Conservation (phyloP, 2,329 filamentous ascomycete species). For the Exophiala spinifera region DNA sequence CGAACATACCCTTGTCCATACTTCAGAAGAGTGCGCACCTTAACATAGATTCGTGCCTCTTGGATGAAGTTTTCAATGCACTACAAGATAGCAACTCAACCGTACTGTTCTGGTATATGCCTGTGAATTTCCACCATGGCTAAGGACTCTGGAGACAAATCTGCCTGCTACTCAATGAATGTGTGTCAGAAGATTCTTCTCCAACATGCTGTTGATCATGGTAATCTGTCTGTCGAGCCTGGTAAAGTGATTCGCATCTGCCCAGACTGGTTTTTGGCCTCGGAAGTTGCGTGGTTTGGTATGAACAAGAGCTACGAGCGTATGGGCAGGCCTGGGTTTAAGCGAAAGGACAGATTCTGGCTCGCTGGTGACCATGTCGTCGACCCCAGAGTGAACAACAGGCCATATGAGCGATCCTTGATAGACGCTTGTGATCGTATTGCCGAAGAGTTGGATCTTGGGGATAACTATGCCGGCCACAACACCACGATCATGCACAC, state of each 20-base stretch:
- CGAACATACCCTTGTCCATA: no score
- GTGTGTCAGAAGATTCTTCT: conserved; percentile 12
- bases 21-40: no score
- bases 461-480: no score
- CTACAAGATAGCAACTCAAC: no score
- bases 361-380: conserved; percentile 50
- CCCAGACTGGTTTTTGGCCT: conserved; percentile 15
- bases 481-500: conserved; percentile 49
- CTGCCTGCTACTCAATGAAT: conserved; percentile 4
- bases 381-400: conserved; percentile 42
- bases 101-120: no score
- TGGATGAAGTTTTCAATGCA: no score
- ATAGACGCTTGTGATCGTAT: conserved; percentile 40
- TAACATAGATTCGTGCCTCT: no score
- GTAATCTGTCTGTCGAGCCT: conserved; percentile 5
- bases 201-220: conserved; percentile 9
- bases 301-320: conserved; percentile 16
- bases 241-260: conserved; percentile 6
- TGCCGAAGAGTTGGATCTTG: no score
- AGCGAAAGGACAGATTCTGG: conserved; percentile 51
- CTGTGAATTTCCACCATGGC: no score
- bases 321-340: conserved; percentile 9
- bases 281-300: conserved; percentile 13
- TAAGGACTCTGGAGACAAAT: no score
- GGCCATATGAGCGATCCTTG: conserved; percentile 36